These are phyloP conservation scores for Boletus speciosus DNA, from an alignment of 768 basidiomycete species.

Conservation along the genomic window DNA sequence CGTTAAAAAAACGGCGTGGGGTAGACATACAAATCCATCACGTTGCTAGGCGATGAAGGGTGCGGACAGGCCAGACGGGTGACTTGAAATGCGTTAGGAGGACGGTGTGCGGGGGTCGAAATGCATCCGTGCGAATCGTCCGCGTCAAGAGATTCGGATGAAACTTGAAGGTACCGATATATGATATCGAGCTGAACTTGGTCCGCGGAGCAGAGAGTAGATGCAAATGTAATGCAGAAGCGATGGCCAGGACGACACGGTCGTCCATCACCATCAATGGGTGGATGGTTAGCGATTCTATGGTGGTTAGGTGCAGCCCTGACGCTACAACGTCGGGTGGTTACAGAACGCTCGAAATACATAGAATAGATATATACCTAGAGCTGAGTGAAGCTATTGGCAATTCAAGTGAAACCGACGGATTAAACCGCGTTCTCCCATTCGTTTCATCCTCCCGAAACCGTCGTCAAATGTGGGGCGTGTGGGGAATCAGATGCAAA, in stretches of 20 bases:
- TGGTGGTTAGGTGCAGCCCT: neutral
- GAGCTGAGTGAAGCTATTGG: neutral
- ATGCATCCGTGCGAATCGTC: neutral
- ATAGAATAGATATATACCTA: neutral
- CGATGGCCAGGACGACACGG: neutral
- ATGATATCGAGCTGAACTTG: neutral
- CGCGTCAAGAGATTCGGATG: neutral
- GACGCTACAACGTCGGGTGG: neutral
- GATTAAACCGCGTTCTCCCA: neutral
- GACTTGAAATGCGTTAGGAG: neutral
- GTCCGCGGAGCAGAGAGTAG: neutral
- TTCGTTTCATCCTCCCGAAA: neutral
- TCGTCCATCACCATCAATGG: neutral
- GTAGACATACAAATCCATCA: constrained; percentile 6
- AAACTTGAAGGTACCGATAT: neutral
- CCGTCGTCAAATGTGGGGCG: neutral
- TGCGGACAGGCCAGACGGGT: neutral
- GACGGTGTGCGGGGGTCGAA: neutral
- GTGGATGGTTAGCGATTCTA: neutral
- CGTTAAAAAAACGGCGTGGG: constrained; percentile 13
- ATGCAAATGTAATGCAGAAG: neutral
- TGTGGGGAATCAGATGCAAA: neutral
- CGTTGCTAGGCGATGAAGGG: constrained; percentile 11
- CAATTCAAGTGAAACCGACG: neutral
- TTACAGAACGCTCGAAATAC: neutral